Percentiles rank a stretch among this genome's conserved stretches.
Conservation (phyloP, 495 filamentous ascomycete genomes). For the Aspergillus sparsus region DNA sequence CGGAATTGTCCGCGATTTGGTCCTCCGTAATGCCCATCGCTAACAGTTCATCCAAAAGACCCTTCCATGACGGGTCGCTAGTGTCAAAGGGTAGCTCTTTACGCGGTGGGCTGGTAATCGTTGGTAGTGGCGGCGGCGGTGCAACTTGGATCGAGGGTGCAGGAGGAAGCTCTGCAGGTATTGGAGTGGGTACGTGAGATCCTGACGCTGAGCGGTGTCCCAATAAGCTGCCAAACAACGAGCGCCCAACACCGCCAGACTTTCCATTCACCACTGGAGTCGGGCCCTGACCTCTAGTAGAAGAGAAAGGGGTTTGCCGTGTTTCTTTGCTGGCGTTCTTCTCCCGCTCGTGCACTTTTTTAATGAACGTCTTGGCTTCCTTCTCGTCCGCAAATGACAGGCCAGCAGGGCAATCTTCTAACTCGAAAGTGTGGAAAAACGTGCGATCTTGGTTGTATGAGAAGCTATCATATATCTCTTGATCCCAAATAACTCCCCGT, state of each 20-base stretch:
- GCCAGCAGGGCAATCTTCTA: slow-evolving; percentile 85
- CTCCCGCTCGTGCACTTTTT: slow-evolving; percentile 92
- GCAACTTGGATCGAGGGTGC: slow-evolving; percentile 51
- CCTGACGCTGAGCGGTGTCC: slow-evolving; percentile 69
- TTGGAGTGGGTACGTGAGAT: slow-evolving; percentile 46
- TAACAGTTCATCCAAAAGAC: slow-evolving; percentile 78
- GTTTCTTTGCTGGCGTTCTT: slow-evolving; percentile 91
- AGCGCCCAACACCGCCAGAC: slow-evolving; percentile 45
- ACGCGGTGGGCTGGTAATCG: slow-evolving; percentile 32
- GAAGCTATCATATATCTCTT: slow-evolving; percentile 95
- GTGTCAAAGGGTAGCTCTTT: slow-evolving; percentile 72
- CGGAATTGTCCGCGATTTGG: slow-evolving; percentile 86
- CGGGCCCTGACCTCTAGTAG: slow-evolving; percentile 50
- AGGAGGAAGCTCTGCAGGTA: slow-evolving; percentile 51
- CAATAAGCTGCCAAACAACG: slow-evolving; percentile 68
- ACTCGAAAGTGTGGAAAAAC: slow-evolving; percentile 96
- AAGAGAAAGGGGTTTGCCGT: slow-evolving; percentile 72
- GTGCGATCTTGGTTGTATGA: slow-evolving; percentile 92
- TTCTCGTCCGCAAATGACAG: slow-evolving; percentile 94
- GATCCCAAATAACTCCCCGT: slow-evolving; percentile 95
- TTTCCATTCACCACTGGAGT: slow-evolving; percentile 51
- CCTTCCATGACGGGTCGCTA: slow-evolving; percentile 79
- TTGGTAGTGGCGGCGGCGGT: slow-evolving; percentile 42
- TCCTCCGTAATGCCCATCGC: slow-evolving; percentile 91
- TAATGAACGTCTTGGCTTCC: slow-evolving; percentile 89